phyloP scores from a whole-genome alignment of 176 grass and related monocot genomes.

The Pontederia crassipes region DNA sequence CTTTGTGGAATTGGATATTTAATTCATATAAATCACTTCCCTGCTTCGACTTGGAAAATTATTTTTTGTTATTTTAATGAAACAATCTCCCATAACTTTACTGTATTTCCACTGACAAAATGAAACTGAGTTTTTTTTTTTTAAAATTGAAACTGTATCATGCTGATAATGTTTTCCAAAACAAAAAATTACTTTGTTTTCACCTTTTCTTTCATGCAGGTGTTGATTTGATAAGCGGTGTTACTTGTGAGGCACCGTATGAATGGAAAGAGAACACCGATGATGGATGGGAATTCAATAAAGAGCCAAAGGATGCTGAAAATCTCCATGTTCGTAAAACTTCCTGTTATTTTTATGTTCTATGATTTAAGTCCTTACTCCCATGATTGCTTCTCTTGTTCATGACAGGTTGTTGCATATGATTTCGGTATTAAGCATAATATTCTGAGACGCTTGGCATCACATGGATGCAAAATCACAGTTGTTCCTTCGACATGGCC shows the following conservation, averaged over 20 bases:
- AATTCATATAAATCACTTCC: too few species aligned
- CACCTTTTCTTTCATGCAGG: conserved; percentile 31
- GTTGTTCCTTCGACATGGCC: conserved; percentile 92
- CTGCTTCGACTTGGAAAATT: too few species aligned
- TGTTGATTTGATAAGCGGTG: conserved; percentile 87
- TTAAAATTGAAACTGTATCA: too few species aligned
- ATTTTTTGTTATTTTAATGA: too few species aligned
- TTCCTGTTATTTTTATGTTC: not conserved
- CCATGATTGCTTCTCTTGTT: not conserved
- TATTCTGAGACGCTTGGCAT: conserved; percentile 86
- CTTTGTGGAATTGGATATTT: too few species aligned
- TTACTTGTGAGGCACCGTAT: conserved; percentile 76
- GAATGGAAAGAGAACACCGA: conserved; percentile 59
- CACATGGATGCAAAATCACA: conserved; percentile 91
- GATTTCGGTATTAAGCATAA: conserved; percentile 99
- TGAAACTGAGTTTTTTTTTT: too few species aligned
- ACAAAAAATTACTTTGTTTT: too few species aligned
- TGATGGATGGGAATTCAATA: conserved; percentile 86
- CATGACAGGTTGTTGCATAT: conserved; percentile 46
- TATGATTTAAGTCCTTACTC: not conserved
- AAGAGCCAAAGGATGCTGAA: conserved; percentile 25
- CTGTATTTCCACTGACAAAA: too few species aligned
- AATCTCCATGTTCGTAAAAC: conserved; percentile 58
- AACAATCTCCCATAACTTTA: too few species aligned
- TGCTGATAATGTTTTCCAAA: too few species aligned